Evolutionary conservation across 1,139 yeast genomes (phyloP).

Genomic region (Taiozyma onychis): DNA sequence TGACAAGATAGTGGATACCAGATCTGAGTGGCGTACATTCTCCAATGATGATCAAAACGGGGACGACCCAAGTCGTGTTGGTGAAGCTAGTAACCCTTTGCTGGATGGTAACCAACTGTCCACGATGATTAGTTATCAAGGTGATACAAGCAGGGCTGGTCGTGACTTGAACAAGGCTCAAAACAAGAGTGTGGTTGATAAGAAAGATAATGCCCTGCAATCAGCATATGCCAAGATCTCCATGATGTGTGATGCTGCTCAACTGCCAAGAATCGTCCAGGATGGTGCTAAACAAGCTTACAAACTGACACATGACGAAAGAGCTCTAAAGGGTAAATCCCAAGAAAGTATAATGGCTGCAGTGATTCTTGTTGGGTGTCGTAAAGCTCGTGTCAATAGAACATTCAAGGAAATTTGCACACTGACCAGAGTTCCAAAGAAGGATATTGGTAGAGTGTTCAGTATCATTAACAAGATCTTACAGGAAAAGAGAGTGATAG

Average conservation of each 20-base stretch:
- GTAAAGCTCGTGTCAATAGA: slow-evolving; percentile 92
- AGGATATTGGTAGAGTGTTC: slow-evolving; percentile 87
- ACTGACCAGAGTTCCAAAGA: slow-evolving; percentile 86
- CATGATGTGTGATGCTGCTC: slow-evolving; percentile 96
- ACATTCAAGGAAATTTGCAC: slow-evolving; percentile 96
- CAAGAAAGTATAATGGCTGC: slow-evolving; percentile 97
- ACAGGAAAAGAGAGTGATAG: slow-evolving; percentile 46
- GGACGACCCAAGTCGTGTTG: slow-evolving; percentile 98
- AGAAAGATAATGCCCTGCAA: slow-evolving; percentile 79
- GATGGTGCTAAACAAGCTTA: slow-evolving; percentile 98
- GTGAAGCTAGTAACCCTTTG: slow-evolving; percentile 95
- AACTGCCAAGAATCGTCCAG: slow-evolving; percentile 88
- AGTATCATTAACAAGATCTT: slow-evolving; percentile 76
- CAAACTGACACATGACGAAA: slow-evolving; percentile 86
- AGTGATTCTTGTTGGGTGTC: slow-evolving; percentile 88
- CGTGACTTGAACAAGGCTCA: slow-evolving; percentile 89
- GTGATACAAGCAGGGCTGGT: slow-evolving; percentile 58
- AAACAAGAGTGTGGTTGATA: slow-evolving; percentile 77
- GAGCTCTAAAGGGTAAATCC: slow-evolving; percentile 81
- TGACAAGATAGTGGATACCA: slow-evolving; percentile 87
- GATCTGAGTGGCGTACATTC: slow-evolving; percentile 99
- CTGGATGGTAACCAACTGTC: slow-evolving; percentile 89
- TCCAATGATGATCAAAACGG: slow-evolving; percentile 96
- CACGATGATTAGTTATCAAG: slow-evolving; percentile 84
- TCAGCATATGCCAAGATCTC: slow-evolving; percentile 89